Conservation (phyloP, 2,329 filamentous ascomycete species). For the Cladosporium sp. region DNA sequence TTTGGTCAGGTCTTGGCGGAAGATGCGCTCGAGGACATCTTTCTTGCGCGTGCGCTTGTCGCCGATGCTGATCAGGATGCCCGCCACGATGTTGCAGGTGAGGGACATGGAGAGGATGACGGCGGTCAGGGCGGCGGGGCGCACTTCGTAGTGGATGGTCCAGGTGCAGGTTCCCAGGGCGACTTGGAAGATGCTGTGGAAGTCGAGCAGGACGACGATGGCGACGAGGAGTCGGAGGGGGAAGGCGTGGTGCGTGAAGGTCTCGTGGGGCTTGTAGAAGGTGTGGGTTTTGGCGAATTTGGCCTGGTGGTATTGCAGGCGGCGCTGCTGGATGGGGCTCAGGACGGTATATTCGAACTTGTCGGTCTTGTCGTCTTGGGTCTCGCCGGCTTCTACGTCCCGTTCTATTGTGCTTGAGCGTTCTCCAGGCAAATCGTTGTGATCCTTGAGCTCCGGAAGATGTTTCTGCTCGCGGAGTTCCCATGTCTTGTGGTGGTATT, state of each 20-base stretch:
- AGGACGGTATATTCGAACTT: conserved; percentile 57
- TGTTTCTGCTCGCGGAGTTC: conserved; percentile 55
- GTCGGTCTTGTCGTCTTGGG: conserved; percentile 39
- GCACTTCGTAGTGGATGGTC: conserved; percentile 67
- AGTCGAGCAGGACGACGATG: conserved; percentile 74
- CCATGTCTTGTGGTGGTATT: conserved; percentile 66
- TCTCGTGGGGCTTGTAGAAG: conserved; percentile 88
- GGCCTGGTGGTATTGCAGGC: conserved; percentile 69
- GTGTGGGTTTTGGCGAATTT: conserved; percentile 81
- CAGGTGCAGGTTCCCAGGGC: conserved; percentile 74
- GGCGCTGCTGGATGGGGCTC: conserved; percentile 60
- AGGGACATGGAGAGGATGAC: conserved; percentile 78
- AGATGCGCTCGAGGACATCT: conserved; percentile 74
- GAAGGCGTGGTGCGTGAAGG: conserved; percentile 74
- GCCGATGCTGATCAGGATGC: conserved; percentile 71
- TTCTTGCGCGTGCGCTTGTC: conserved; percentile 78
- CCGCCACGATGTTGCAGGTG: conserved; percentile 70
- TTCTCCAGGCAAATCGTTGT: conserved; percentile 61
- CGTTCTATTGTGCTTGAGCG: conserved; percentile 17
- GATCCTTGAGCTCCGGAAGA: conserved; percentile 61
- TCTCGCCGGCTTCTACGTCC: conserved; percentile 35
- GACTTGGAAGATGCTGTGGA: conserved; percentile 76
- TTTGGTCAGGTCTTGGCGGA: conserved; percentile 69
- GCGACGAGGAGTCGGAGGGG: conserved; percentile 69
- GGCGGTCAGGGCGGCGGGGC: conserved; percentile 70